Evolutionary conservation across 179 eudicot species (phyloP).

Genomic region (Amaranthus tricolor): DNA sequence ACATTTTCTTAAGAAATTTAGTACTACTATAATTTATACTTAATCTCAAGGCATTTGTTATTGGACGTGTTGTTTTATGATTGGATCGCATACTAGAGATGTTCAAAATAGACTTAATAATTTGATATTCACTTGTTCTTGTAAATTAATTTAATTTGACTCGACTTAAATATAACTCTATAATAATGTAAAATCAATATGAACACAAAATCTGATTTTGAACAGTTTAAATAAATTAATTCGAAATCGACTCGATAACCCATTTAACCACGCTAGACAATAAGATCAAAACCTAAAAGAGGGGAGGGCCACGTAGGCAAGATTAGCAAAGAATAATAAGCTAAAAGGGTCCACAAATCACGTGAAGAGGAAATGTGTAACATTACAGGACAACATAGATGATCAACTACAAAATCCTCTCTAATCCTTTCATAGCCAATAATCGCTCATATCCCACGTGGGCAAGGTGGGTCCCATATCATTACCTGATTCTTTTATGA

Average conservation of each 20-base stretch:
- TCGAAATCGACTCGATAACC: too few relatives aligned
- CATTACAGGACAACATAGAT: conserved; percentile 32
- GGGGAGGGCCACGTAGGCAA: conserved; percentile 29
- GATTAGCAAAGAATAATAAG: not conserved
- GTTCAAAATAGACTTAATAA: too few relatives aligned
- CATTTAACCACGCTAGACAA: not conserved
- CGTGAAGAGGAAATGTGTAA: conserved; percentile 40
- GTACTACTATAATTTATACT: too few relatives aligned
- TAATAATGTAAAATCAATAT: too few relatives aligned
- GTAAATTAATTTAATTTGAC: too few relatives aligned
- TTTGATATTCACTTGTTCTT: too few relatives aligned
- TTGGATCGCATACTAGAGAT: conserved; percentile 12
- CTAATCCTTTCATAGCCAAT: conserved; percentile 86
- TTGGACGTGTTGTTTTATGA: too few relatives aligned
- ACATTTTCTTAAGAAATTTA: too few relatives aligned
- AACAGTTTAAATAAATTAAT: too few relatives aligned
- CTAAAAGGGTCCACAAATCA: conserved; percentile 36
- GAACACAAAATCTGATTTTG: too few relatives aligned
- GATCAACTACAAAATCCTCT: conserved; percentile 61
- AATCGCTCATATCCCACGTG: conserved; percentile 73
- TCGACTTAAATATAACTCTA: too few relatives aligned
- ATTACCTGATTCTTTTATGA: conserved; percentile 19
- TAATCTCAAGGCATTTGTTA: too few relatives aligned
- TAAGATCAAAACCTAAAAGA: conserved; percentile 18
- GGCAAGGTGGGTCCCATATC: conserved; percentile 53